Percentiles rank a stretch among this genome's conserved stretches.
Evolutionary conservation across 495 filamentous ascomycete species (phyloP).

Genomic region (Haplographium delicatum): DNA sequence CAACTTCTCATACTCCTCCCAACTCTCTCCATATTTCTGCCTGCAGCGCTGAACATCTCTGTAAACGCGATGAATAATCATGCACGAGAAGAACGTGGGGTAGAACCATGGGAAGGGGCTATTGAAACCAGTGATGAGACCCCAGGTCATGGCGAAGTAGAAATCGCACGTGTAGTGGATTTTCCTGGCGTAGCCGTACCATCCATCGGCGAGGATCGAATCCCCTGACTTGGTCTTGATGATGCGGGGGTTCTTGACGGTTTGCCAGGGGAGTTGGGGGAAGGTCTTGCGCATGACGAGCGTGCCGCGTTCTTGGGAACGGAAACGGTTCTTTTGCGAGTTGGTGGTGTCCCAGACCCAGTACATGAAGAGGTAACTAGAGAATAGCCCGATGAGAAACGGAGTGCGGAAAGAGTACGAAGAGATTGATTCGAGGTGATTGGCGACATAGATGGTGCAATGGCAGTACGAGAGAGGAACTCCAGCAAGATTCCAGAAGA

Average conservation of each 20-base stretch:
- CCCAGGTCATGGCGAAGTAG: slow-evolving; percentile 65
- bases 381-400: slow-evolving; percentile 59
- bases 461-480: slow-evolving; percentile 97
- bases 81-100: slow-evolving; percentile 79
- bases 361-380: slow-evolving; percentile 78
- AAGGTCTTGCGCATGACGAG: slow-evolving; percentile 71
- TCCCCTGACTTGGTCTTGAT: slow-evolving; percentile 76
- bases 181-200: slow-evolving; percentile 92
- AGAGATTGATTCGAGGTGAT: slow-evolving; percentile 62
- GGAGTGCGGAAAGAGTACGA: slow-evolving; percentile 60
- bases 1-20: slow-evolving; percentile 80
- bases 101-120: slow-evolving; percentile 98
- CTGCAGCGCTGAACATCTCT: slow-evolving; percentile 83
- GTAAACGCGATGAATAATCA: slow-evolving; percentile 86
- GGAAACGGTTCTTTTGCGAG: slow-evolving; percentile 94
- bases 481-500: slow-evolving; percentile 98
- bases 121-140: slow-evolving; percentile 53
- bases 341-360: slow-evolving; percentile 90
- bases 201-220: slow-evolving; percentile 80
- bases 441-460: slow-evolving; percentile 89
- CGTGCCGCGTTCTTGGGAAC: slow-evolving; percentile 72
- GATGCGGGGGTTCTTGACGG: slow-evolving; percentile 78
- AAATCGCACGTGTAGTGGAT: slow-evolving; percentile 92
- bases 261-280: slow-evolving; percentile 91
- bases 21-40: slow-evolving; percentile 86